Evolutionary conservation across 352 stramenopile genomes (phyloP).

Genomic region (Halophytophthora batemanensis): DNA sequence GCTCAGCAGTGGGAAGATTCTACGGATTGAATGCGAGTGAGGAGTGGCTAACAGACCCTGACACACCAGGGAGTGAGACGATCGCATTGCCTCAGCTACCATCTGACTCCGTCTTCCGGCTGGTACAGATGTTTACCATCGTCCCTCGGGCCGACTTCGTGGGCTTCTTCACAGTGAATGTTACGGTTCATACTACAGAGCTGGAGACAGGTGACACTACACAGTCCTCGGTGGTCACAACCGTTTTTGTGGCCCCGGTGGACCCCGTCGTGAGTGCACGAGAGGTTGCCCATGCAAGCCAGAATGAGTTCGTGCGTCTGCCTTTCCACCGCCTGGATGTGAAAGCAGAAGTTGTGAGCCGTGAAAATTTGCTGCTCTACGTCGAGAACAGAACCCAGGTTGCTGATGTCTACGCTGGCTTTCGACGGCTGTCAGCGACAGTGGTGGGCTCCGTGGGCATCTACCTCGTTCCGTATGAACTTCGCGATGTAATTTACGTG

Average conservation of each 20-base stretch:
- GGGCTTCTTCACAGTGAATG: conserved; percentile 36
- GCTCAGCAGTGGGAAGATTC: conserved; percentile 16
- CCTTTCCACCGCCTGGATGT: conserved; percentile 36
- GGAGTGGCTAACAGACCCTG: conserved; percentile 6
- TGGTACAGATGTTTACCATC: conserved; percentile 22
- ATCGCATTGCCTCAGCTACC: conserved; percentile 7
- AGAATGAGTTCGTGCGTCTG: conserved; percentile 38
- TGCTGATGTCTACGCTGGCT: conserved; percentile 37
- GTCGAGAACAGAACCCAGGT: conserved; percentile 29
- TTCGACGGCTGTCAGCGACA: conserved; percentile 13
- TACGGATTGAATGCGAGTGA: conserved; percentile 18
- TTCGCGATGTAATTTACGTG: conserved; percentile 24
- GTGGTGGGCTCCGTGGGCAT: conserved; percentile 24
- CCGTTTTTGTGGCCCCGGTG: conserved; percentile 27
- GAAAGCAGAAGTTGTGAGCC: conserved; percentile 25
- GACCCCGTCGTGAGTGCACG: conserved; percentile 22
- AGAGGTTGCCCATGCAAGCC: conserved; percentile 13
- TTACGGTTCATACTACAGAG: conserved; percentile 34
- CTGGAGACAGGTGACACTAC: conserved; percentile 28
- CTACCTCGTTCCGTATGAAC: conserved; percentile 34
- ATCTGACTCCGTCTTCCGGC: conserved; percentile 9
- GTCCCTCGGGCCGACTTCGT: conserved; percentile 38
- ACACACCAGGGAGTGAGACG: conserved; percentile 2
- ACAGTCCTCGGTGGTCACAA: conserved; percentile 9
- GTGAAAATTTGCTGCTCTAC: conserved; percentile 42